Evolutionary conservation across 2,329 filamentous ascomycete genomes (phyloP), one percentile per base, ranked within the genome.

Genomic region (Hypoxylon sp.): DNA sequence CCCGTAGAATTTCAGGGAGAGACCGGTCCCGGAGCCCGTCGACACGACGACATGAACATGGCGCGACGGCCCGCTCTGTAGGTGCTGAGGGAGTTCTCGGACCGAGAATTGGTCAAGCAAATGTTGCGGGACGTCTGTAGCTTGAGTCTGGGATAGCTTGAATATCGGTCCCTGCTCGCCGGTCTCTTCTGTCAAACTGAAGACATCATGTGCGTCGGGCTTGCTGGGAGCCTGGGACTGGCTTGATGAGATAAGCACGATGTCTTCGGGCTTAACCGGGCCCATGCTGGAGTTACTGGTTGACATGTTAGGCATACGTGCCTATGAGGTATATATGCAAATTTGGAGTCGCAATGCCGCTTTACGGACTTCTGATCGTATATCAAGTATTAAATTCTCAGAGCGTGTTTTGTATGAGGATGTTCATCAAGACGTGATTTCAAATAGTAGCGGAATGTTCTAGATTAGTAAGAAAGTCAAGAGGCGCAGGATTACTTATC

Each of bases 1-100:
- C 1, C 82, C 70, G 73, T 83, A 90, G 63, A 89, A 86, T 1
- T 68, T 62, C 24, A 76, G 70, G 0, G 88, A 86, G 11, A 78
- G 77, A 1, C 84, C 81, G 1, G 81, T 82, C 11, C 90, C 90
- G 0, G 90, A 90, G 17, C 78, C 77, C 0, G 82, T 86, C 1
- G 89, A 92, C 15, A 92, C 79, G 18, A 93, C 72, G 15, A 92
- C 78, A 65, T 90, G 81, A n/a, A 88, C 71, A 10, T 73, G 59
- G n/a, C 66, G 70, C 18, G 48, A 58, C 9, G 49, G 37, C 2
- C 61, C 52, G 13, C 63, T 59, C 27, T 58, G 58, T 15, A 72
- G 70, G 57, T 82, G 73, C 1, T 64, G 43, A 0, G 83, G 82
- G 5, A 79, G 55, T 3, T 64, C 63, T 3, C 57, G 48, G 11